A percentile compares a stretch with the other conserved stretches of the same genome.
Conservation (phyloP, 2,329 filamentous ascomycete species). For the Neophaeococcomyces aloes region DNA sequence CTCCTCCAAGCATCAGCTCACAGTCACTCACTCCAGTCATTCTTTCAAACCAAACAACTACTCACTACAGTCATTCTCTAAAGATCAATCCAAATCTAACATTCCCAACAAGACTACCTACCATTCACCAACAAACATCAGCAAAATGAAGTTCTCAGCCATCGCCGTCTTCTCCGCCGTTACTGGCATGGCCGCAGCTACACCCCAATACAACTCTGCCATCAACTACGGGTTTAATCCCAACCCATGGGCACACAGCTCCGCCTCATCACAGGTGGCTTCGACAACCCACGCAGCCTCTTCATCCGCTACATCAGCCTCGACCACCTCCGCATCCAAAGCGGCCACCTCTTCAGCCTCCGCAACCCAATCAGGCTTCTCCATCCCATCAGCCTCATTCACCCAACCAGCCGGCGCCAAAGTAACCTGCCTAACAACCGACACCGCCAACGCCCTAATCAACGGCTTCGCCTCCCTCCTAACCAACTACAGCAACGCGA, state of each 20-base stretch:
- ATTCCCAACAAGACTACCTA: neutral
- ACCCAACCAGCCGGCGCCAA: neutral
- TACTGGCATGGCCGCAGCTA: constrained; percentile 1
- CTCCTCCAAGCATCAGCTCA: neutral
- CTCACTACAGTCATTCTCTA: constrained; percentile 2
- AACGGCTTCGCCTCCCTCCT: constrained; percentile 15
- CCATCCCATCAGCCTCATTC: neutral
- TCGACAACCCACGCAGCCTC: no score
- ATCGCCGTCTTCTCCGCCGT: constrained; percentile 1
- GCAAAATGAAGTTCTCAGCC: constrained; percentile 8
- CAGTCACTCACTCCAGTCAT: constrained; percentile 3
- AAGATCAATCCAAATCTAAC: no score
- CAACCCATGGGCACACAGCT: no score
- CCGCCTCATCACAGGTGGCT: no score
- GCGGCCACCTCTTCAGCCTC: no score
- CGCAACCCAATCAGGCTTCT: neutral
- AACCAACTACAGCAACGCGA: constrained; percentile 14
- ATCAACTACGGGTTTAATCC: no score
- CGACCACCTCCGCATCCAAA: no score
- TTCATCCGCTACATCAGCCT: no score
- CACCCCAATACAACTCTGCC: neutral
- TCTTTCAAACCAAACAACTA: neutral
- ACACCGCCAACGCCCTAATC: constrained; percentile 12
- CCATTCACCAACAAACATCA: no score
- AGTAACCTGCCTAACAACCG: constrained; percentile 12